Evolutionary conservation across 2,329 filamentous ascomycete species (phyloP), one percentile per base, ranked within the genome.

Genomic region (Dactylellina parvicollis): DNA sequence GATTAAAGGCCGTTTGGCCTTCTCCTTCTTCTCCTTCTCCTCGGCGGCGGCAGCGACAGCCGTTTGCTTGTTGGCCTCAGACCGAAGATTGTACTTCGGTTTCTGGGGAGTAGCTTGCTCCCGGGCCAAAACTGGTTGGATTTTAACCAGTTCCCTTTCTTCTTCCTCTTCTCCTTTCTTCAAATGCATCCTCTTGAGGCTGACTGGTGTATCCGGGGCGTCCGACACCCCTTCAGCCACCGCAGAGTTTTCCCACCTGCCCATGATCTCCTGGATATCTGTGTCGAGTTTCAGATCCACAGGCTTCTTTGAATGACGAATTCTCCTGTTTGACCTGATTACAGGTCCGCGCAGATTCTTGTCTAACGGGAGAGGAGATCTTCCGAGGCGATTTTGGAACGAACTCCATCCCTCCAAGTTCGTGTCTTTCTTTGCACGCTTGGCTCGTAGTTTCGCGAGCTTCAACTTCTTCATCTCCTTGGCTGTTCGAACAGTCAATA

Each of bases 231-330:
- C 64, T 32, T 60, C 55, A 4, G 42, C 47, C 1, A 69, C 64
- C 2, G 64, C 46, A 9, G 64, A 69, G 9, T 24, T 26, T 4
- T 18, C 26, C 64, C 64, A 69, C 24, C 55, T 24, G n/a, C 40
- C 24, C 10, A 69, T 22, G 36, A 61, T 60, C 4, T 69, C 64
- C 14, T 46, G 10, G n/a, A 69, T 36, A 10, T 69, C 64, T n/a
- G 22, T 5, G n/a, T 61, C 64, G 8, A 16, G 7, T 1, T 16
- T 22, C 18, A 26, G 54, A 20, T 56, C 22, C 14, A 50, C 22
- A 8, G 36, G 42, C 5, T 10, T 9, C 8, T 26, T 34, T 18
- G 24, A 20, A 40, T 42, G 34, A 22, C 34, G 20, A 30, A 12
- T 26, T 38, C 52, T 24, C 24, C 36, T 66, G 8, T 24, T 55